Conservation (phyloP, 768 basidiomycete genomes). For the Flagelloscypha sp. region DNA sequence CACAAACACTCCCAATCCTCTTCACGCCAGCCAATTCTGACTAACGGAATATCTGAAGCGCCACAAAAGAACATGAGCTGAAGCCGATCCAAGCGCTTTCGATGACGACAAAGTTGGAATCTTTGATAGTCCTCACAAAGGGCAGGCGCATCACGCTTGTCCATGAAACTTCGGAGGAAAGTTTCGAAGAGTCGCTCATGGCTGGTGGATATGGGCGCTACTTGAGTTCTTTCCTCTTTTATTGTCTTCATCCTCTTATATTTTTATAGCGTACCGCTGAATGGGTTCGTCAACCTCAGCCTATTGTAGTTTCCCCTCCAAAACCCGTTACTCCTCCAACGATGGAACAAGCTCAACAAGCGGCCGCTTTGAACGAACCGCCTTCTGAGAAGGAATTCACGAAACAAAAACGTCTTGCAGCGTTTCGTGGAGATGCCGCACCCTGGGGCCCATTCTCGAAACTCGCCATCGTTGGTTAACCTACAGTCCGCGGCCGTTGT, state of each 20-base stretch:
- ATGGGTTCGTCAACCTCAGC: conserved; percentile 20
- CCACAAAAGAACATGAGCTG: conserved; percentile 19
- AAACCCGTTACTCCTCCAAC: conserved; percentile 8
- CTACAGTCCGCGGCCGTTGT: conserved; percentile 17
- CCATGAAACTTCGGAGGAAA: conserved; percentile 42
- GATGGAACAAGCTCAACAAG: conserved; percentile 13
- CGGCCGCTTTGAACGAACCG: conserved; percentile 4
- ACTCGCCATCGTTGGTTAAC: no score
- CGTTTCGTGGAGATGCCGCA: conserved; percentile 29
- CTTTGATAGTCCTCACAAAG: conserved; percentile 32
- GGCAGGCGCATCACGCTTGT: conserved; percentile 40
- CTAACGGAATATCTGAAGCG: conserved; percentile 41
- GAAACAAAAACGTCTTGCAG: conserved; percentile 36
- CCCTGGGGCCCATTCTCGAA: conserved; percentile 12
- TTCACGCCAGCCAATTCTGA: conserved; percentile 9
- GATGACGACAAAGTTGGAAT: conserved; percentile 24
- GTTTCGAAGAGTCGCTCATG: conserved; percentile 43
- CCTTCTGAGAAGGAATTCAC: conserved; percentile 29
- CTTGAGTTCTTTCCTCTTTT: conserved; percentile 25
- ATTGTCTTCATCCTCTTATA: neutral
- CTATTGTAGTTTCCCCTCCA: conserved; percentile 11
- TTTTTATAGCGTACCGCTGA: conserved; percentile 20
- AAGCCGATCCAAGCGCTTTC: conserved; percentile 10
- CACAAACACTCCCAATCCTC: conserved; percentile 7
- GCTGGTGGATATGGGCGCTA: conserved; percentile 40